A percentile compares a stretch with the other conserved stretches of the same genome.
Evolutionary conservation across 1,284 basidiomycete species (phyloP).

Genomic region (Cryptococcus floricola): DNA sequence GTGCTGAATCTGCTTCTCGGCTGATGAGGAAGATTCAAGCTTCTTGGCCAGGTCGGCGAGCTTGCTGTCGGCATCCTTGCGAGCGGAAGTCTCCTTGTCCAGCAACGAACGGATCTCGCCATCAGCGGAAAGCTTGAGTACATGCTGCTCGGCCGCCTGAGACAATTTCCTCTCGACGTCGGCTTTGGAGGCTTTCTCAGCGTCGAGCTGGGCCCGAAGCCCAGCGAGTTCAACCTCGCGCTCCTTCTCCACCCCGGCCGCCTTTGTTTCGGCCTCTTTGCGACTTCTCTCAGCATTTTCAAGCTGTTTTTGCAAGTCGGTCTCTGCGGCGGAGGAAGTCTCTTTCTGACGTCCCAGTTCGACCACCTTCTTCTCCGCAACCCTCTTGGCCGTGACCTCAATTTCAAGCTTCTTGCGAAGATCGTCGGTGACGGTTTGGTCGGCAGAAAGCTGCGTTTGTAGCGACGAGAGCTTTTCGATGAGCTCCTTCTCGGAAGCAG

Average conservation of each 20-base stretch:
- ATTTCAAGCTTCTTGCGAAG: conserved; percentile 1
- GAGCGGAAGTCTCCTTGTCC: neutral
- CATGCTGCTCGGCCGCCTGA: neutral
- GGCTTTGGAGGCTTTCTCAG: neutral
- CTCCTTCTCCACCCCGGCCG: neutral
- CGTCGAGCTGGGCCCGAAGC: neutral
- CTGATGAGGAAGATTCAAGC: neutral
- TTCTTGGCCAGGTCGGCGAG: neutral
- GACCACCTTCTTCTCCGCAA: conserved; percentile 2
- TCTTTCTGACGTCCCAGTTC: neutral
- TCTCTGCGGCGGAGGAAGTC: neutral
- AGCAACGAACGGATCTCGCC: neutral
- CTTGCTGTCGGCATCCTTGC: conserved; percentile 3
- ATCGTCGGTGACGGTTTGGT: neutral
- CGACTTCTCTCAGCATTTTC: neutral
- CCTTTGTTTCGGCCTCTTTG: conserved; percentile 3
- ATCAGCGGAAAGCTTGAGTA: neutral
- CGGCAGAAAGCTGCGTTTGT: neutral
- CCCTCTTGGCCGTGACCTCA: neutral
- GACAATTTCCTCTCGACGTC: neutral
- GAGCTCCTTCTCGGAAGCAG: neutral
- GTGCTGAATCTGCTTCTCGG: neutral
- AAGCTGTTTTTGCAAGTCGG: neutral
- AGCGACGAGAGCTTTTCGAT: neutral
- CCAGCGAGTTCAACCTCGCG: neutral